Conservation (phyloP, 2,329 filamentous ascomycete genomes). For the Xylaria arbuscula region DNA sequence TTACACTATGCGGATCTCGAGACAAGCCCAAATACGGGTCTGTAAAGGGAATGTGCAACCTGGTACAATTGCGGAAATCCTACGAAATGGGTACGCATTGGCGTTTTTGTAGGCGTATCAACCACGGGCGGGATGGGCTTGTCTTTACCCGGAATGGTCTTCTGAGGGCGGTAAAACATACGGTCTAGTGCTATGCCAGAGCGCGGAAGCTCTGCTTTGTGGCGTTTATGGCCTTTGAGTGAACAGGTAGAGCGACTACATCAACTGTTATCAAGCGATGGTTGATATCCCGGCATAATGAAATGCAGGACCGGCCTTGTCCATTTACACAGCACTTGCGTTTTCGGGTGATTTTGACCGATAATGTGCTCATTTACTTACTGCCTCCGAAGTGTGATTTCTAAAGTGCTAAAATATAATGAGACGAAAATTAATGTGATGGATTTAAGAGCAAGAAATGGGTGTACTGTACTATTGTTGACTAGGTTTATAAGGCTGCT, state of each 20-base stretch:
- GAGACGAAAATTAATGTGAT: neutral
- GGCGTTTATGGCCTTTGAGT: conserved; percentile 36
- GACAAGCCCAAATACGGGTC: conserved; percentile 50
- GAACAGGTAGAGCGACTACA: conserved; percentile 28
- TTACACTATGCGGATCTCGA: conserved; percentile 72
- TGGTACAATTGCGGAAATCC: conserved; percentile 34
- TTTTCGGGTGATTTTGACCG: neutral
- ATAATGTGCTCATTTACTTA: no score
- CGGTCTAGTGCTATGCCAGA: conserved; percentile 11
- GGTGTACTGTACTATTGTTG: no score
- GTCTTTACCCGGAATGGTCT: conserved; percentile 28
- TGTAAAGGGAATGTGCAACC: conserved; percentile 34
- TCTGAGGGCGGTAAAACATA: conserved; percentile 23
- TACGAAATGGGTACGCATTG: conserved; percentile 34
- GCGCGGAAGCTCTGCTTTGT: conserved; percentile 27
- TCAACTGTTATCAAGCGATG: conserved; percentile 23
- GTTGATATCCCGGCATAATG: conserved; percentile 21
- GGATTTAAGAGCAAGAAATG: neutral
- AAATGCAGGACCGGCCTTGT: conserved; percentile 12
- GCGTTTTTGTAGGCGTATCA: conserved; percentile 46
- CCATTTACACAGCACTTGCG: neutral
- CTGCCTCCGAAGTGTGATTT: neutral
- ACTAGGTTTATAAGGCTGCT: no score
- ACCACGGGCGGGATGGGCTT: conserved; percentile 37
- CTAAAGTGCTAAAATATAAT: neutral